phyloP scores from a whole-genome alignment of 768 basidiomycete species.

The Lentinula raphanica region DNA sequence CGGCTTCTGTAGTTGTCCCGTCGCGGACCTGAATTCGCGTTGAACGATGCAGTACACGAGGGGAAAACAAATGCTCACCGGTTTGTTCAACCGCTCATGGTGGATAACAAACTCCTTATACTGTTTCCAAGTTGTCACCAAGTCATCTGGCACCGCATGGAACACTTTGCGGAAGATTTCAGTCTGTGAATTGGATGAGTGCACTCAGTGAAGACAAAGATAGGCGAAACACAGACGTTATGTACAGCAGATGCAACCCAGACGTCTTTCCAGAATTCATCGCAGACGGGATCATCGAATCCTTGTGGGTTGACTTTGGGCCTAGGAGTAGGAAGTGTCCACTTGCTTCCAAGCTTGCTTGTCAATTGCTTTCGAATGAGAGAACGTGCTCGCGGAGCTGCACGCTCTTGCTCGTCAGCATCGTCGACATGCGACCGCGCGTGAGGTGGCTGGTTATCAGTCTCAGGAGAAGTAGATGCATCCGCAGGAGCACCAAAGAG shows the following conservation, averaged over 20 bases:
- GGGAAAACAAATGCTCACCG: conserved; percentile 38
- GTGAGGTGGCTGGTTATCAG: conserved; percentile 43
- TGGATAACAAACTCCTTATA: conserved; percentile 79
- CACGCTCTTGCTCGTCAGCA: conserved; percentile 42
- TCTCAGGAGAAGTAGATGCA: conserved; percentile 34
- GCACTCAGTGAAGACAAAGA: background rate
- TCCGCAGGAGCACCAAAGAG: conserved; percentile 54
- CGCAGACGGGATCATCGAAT: conserved; percentile 86
- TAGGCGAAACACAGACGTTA: conserved; percentile 55
- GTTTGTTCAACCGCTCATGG: conserved; percentile 70
- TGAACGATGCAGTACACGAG: conserved; percentile 7
- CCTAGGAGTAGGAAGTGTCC: conserved; percentile 60
- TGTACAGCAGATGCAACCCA: conserved; percentile 87
- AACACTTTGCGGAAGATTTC: conserved; percentile 96
- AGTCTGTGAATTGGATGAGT: conserved; percentile 49
- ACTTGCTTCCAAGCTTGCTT: conserved; percentile 49
- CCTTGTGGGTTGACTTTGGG: conserved; percentile 70
- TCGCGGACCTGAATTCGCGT: conserved; percentile 36
- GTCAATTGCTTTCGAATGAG: conserved; percentile 48
- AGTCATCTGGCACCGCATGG: conserved; percentile 88
- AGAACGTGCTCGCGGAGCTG: conserved; percentile 44
- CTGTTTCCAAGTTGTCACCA: conserved; percentile 92
- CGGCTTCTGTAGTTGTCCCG: conserved; percentile 34
- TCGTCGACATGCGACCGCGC: conserved; percentile 40
- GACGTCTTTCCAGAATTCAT: conserved; percentile 83